Base-by-base conservation (phyloP, 2,329 filamentous ascomycete species). In the Paramyrothecium roridum region DNA sequence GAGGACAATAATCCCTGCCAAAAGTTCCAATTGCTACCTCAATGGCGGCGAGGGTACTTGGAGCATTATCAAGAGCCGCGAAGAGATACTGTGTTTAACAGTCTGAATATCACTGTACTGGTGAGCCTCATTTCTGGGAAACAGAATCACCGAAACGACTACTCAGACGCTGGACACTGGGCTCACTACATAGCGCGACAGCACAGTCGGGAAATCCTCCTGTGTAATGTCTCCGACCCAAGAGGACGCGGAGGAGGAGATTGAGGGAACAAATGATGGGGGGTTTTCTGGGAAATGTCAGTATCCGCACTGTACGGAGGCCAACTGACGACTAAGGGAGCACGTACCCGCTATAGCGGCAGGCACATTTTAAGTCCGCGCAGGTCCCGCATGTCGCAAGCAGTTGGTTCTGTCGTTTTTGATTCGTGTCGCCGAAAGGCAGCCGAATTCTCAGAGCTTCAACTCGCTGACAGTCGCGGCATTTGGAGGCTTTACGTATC, bases 1-100 rank as follows among this genome's bases (percentile, higher is more conserved):
- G 62, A 65, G 62, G 63, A 64, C 52, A 54, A 46, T 48, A 1
- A 58, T 57, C 60, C 61, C 53, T 65, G 57, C 53, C 8, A 19
- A 17, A 58, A 26, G 57, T 64, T 34, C 21, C 54, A 21, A 16
- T 8, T 55, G 54, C 48, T 64, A 66, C 54, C 37, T 17, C 26
- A 16, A 6, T 13, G 11, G 16, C 37, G 6, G 37, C 10, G 30
- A 21, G n/a, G 43, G 48, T 57, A 65, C 61, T 20, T 52, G 10
- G 1, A 17, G 34, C 48, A 51, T 56, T 65, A 64, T 58, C 62
- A 61, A 43, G 48, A 49, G 30, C 52, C 50, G 51, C 37, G 45
- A 55, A 52, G n/a, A 21, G 19, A 20, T 33, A 50, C 48, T 33
- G 48, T 50, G 48, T 22, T 10, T 37, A 16, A 37, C 8, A 37